Evolutionary conservation across 2,329 filamentous ascomycete genomes (phyloP).

Genomic region (Plenodomus lindquistii): DNA sequence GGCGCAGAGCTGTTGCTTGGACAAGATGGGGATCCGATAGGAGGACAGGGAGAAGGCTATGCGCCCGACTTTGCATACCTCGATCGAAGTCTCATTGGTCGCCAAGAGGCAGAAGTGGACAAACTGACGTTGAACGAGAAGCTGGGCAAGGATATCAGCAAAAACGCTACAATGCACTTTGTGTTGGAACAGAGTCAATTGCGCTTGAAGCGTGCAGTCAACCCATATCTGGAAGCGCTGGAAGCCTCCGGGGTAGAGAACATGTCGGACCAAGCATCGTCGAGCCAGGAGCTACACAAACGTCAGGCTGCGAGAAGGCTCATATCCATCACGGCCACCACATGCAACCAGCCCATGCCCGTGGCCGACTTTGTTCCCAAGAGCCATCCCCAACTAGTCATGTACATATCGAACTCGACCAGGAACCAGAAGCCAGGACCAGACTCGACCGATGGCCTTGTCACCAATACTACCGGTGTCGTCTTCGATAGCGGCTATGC

Average conservation of each 20-base stretch:
- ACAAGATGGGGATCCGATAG: constrained; percentile 38
- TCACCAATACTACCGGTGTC: constrained; percentile 43
- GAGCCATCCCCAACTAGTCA: constrained; percentile 65
- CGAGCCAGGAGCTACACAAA: constrained; percentile 14
- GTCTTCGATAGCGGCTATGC: constrained; percentile 71
- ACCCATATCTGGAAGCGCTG: constrained; percentile 31
- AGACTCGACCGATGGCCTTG: constrained; percentile 51
- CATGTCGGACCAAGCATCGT: constrained; percentile 1
- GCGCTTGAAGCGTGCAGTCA: constrained; percentile 47
- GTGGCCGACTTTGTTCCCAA: constrained; percentile 51
- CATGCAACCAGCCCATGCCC: constrained; percentile 74
- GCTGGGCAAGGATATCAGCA: constrained; percentile 60
- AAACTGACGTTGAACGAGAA: constrained; percentile 68
- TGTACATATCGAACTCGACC: constrained; percentile 73
- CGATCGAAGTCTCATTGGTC: constrained; percentile 66
- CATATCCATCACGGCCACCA: constrained; percentile 84
- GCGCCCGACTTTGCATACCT: constrained; percentile 65
- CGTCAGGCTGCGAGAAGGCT: constrained; percentile 38
- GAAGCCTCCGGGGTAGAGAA: constrained; percentile 20
- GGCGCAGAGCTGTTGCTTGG: constrained; percentile 50
- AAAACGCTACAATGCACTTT: constrained; percentile 67
- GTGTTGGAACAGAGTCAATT: constrained; percentile 63
- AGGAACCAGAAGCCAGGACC: constrained; percentile 70
- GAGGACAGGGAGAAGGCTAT: constrained; percentile 49
- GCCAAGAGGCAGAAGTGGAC: constrained; percentile 55